Conservation (phyloP, 139 green algal genomes). For the Coelastrella sp. region DNA sequence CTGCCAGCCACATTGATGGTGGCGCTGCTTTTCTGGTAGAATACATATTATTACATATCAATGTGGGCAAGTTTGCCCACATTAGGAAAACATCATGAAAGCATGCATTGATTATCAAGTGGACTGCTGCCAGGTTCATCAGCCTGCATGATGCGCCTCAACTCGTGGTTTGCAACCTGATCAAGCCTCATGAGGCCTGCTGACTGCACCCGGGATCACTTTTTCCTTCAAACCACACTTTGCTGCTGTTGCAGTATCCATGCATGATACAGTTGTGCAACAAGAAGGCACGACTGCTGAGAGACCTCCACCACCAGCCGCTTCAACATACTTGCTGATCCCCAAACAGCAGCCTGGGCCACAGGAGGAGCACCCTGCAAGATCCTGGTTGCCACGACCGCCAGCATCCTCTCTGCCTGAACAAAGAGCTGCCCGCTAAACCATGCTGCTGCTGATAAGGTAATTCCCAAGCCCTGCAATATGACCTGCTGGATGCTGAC, state of each 20-base stretch:
- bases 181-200: too few species aligned
- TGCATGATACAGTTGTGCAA: constrained; percentile 4
- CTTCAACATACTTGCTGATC: constrained; percentile 11
- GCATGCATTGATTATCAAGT: background rate
- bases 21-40: too few species aligned
- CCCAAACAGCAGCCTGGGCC: constrained; percentile 8
- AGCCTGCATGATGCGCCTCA: background rate
- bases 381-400: background rate
- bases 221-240: background rate
- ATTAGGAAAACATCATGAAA: too few species aligned
- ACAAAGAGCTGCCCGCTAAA: background rate
- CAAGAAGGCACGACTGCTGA: constrained; percentile 14
- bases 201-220: too few species aligned
- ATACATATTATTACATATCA: too few species aligned
- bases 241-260: background rate
- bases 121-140: background rate
- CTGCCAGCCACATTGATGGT: too few species aligned
- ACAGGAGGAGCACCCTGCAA: constrained; percentile 4
- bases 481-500: background rate
- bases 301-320: background rate
- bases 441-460: background rate
- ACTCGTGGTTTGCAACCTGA: background rate
- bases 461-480: background rate
- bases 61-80: too few species aligned
- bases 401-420: background rate